A percentile compares a stretch with the other conserved stretches of the same genome.
These are phyloP conservation scores for Simplicillium aogashimaense DNA, from an alignment of 2,329 filamentous ascomycete genomes.

Conservation along the genomic window DNA sequence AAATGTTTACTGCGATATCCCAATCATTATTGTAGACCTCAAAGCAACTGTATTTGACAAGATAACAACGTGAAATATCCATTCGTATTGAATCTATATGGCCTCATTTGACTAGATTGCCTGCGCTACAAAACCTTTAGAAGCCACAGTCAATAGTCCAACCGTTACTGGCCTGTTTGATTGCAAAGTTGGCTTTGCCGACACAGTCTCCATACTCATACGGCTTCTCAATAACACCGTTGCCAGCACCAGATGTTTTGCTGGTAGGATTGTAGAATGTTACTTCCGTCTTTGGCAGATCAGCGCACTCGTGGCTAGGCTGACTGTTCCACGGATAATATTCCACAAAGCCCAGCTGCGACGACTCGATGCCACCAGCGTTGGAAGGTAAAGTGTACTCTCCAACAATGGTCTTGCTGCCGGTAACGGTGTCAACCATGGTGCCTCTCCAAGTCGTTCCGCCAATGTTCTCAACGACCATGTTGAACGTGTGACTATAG, in stretches of 20 bases:
- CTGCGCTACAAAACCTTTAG: not conserved
- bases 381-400: conserved; percentile 10
- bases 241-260: conserved; percentile 6
- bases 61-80: too few relatives aligned
- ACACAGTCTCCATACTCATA: conserved; percentile 12
- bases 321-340: conserved; percentile 12
- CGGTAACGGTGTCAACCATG: conserved; percentile 8
- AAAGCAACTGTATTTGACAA: too few relatives aligned
- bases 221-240: conserved; percentile 7
- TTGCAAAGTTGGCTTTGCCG: conserved; percentile 5
- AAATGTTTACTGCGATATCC: too few relatives aligned
- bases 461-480: conserved; percentile 8
- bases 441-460: conserved; percentile 13
- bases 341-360: conserved; percentile 12
- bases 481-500: conserved; percentile 11
- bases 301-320: conserved; percentile 6
- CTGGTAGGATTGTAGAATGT: conserved; percentile 8
- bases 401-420: conserved; percentile 8
- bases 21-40: too few relatives aligned
- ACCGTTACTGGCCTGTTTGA: not conserved
- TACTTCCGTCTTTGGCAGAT: conserved; percentile 9
- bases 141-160: conserved; percentile 4
- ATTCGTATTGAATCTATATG: too few relatives aligned
- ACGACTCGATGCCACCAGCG: conserved; percentile 7
- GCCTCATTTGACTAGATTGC: too few relatives aligned